Evolutionary conservation across 176 grass and related monocot species (phyloP), one percentile per base, ranked within the genome.

Genomic region (Avena sativa): DNA sequence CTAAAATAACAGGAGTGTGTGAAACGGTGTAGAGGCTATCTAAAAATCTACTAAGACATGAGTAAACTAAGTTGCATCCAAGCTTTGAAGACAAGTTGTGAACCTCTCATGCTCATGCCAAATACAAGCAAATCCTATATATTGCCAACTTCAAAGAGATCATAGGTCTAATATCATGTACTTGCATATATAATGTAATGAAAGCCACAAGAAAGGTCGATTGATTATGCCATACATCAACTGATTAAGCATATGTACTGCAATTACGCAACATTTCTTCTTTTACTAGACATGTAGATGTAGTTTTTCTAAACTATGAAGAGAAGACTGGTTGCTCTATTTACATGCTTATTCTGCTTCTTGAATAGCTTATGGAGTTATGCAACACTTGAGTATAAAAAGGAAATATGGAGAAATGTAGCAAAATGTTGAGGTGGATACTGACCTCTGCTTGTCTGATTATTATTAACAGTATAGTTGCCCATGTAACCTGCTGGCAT

Each of bases 361-460:
- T 59, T 84, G 49, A 80, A 74, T 74, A 75, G 8, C 44, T 50
- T 76, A 66, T 4, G 75, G 60, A 80, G 63, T 80, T 59, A 51
- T 9, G 60, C 51, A 75, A 21, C 49, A 76, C 25, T 76, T 84
- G 43, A n/a, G 28, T 46, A 12, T 2, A 67, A 89, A 44, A 50
- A 43, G 40, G 40, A 59, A 53, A 77, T 5, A 66, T 2, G 12
- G 40, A 13, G n/a, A 49, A 68, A 11, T 44, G 56, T 80, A 78
- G 48, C 17, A 90, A 38, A 50, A 83, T 86, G 79, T 66, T 84
- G 68, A 90, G 81, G 62, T 17, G 46, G 25, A 44, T 81, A 82
- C 90, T 95, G 65, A 96, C 91, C 91, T 91, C 87, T 91, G 84
- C 84, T 88, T 90, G 89, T 89, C 88, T 93, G 87, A 72, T 86